Evolutionary conservation across 805 yeast genomes (phyloP).

Genomic region (Candida pseudofarinosa): DNA sequence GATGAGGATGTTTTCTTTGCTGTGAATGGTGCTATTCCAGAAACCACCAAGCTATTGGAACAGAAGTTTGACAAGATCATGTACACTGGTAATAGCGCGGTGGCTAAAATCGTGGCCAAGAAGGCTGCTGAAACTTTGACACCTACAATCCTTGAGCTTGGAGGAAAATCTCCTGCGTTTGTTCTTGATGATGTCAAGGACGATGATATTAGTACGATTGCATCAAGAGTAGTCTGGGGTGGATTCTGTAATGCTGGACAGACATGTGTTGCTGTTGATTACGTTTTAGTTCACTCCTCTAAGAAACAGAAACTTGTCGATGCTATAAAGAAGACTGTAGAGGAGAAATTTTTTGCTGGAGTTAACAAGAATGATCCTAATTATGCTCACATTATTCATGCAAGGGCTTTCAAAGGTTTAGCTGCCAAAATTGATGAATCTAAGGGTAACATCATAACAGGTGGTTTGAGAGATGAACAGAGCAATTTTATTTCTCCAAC

Average conservation of each 20-base stretch:
- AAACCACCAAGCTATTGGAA: constrained; percentile 54
- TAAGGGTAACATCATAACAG: constrained; percentile 49
- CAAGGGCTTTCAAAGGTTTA: constrained; percentile 48
- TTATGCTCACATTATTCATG: constrained; percentile 60
- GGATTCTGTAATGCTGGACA: constrained; percentile 82
- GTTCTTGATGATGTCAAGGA: constrained; percentile 49
- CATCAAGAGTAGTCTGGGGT: constrained; percentile 74
- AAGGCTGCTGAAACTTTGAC: constrained; percentile 85
- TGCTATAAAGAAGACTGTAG: constrained; percentile 35
- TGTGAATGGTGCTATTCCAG: constrained; percentile 71
- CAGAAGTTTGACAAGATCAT: constrained; percentile 76
- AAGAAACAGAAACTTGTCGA: constrained; percentile 50
- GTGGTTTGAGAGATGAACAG: constrained; percentile 38
- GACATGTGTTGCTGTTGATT: constrained; percentile 88
- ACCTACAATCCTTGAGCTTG: constrained; percentile 78
- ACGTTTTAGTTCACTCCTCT: constrained; percentile 60
- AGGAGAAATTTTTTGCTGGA: constrained; percentile 43
- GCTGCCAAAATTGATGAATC: constrained; percentile 40
- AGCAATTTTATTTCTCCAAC: constrained; percentile 68
- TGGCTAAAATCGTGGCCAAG: constrained; percentile 71
- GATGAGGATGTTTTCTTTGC: constrained; percentile 55
- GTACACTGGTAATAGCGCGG: constrained; percentile 76
- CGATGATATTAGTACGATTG: constrained; percentile 37
- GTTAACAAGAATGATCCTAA: constrained; percentile 18
- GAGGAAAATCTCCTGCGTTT: constrained; percentile 89